phyloP scores from a whole-genome alignment of 2,329 filamentous ascomycete species.

The Xylariaceae sp. region DNA sequence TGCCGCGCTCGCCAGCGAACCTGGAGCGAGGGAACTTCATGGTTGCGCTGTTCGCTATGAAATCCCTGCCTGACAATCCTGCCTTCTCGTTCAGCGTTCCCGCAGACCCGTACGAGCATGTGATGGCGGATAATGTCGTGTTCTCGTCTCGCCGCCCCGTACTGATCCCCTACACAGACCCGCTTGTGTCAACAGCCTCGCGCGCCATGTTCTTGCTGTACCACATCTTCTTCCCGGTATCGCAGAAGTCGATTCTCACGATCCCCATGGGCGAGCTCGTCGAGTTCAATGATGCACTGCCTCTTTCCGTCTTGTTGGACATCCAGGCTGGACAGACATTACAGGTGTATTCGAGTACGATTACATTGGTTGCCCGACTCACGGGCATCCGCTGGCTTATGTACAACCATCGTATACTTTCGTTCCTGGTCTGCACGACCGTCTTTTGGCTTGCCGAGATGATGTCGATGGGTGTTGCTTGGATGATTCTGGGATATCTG shows the following conservation, averaged over 20 bases:
- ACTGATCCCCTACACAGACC: slow-evolving; percentile 75
- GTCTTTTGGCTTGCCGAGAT: slow-evolving; percentile 77
- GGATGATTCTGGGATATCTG: slow-evolving; percentile 47
- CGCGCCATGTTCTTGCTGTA: slow-evolving; percentile 62
- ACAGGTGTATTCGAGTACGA: slow-evolving; percentile 68
- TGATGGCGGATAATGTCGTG: slow-evolving; percentile 41
- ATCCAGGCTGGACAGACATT: slow-evolving; percentile 65
- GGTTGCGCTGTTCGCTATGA: slow-evolving; percentile 71
- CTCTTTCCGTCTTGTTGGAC: slow-evolving; percentile 52
- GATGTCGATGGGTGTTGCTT: slow-evolving; percentile 60
- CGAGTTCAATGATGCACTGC: slow-evolving; percentile 50
- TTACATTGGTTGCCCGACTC: slow-evolving; percentile 71
- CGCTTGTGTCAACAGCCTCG: slow-evolving; percentile 57
- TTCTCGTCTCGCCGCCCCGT: slow-evolving; percentile 68
- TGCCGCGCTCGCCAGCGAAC: slow-evolving; percentile 77
- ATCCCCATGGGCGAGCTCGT: slow-evolving; percentile 72
- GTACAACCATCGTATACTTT: slow-evolving; percentile 73
- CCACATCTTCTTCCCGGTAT: slow-evolving; percentile 59
- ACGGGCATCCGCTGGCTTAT: slow-evolving; percentile 78
- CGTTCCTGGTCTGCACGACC: slow-evolving; percentile 63
- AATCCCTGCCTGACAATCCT: slow-evolving; percentile 34
- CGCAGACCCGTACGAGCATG: slow-evolving; percentile 27
- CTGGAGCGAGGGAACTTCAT: slow-evolving; percentile 86
- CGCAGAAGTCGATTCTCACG: slow-evolving; percentile 59
- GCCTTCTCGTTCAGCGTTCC: slow-evolving; percentile 17